Conservation (phyloP, 2,329 filamentous ascomycete genomes). For the Macroventuria anomochaeta region DNA sequence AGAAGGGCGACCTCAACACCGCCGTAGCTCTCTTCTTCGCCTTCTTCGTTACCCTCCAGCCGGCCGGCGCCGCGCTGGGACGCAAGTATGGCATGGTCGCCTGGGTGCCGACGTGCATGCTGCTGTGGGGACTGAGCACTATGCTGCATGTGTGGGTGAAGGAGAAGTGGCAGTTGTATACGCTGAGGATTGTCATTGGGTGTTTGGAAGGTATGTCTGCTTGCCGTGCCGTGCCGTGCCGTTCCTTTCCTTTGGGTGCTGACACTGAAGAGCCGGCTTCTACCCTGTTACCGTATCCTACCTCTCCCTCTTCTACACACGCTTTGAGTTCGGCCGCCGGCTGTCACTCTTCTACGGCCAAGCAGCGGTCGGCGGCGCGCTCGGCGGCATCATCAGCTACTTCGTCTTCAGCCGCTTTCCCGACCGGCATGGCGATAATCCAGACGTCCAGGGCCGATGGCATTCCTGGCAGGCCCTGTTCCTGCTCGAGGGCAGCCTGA, state of each 20-base stretch:
- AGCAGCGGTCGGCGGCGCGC: constrained; percentile 62
- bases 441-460: constrained; percentile 37
- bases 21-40: constrained; percentile 65
- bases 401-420: constrained; percentile 56
- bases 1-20: constrained; percentile 60
- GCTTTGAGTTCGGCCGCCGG: constrained; percentile 62
- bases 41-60: constrained; percentile 65
- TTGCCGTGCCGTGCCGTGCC: too few species aligned
- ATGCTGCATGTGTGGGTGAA: constrained; percentile 56
- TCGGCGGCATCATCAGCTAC: constrained; percentile 63
- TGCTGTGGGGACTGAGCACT: constrained; percentile 59
- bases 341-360: constrained; percentile 65
- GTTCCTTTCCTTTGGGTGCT: too few species aligned
- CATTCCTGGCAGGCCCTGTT: constrained; percentile 61
- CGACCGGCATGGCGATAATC: constrained; percentile 18
- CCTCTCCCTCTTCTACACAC: constrained; percentile 64
- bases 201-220: constrained; percentile 52
- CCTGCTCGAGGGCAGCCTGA: constrained; percentile 56
- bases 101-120: constrained; percentile 66
- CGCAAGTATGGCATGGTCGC: constrained; percentile 61
- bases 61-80: constrained; percentile 63
- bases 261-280: constrained; percentile 56
- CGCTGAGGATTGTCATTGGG: constrained; percentile 55
- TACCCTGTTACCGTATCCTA: constrained; percentile 67
- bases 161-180: constrained; percentile 56